Percentiles rank a stretch among this genome's conserved stretches.
These are phyloP conservation scores for Polytolypa hystricis DNA, from an alignment of 2,329 filamentous ascomycete species.

Conservation along the genomic window DNA sequence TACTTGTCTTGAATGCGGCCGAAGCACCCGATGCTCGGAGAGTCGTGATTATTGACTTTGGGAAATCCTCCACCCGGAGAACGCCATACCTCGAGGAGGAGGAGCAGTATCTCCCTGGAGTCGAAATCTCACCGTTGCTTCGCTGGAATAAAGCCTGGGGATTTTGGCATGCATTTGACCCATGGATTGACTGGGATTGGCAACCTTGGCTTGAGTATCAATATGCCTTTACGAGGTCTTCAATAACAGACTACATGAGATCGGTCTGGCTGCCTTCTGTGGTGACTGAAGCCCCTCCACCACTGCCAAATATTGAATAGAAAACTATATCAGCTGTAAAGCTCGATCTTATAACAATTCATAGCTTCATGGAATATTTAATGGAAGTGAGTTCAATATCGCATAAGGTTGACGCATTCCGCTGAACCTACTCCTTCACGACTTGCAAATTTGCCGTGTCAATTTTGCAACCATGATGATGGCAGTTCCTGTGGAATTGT, in stretches of 20 bases:
- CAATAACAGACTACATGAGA: slow-evolving; percentile 4
- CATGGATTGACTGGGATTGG: slow-evolving; percentile 11
- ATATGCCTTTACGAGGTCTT: not conserved
- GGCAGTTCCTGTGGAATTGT: no score
- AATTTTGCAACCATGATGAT: no score
- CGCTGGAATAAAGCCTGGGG: slow-evolving; percentile 4
- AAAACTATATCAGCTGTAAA: no score
- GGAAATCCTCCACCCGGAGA: not conserved
- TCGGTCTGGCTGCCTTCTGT: slow-evolving; percentile 2
- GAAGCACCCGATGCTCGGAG: not conserved
- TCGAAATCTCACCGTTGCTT: slow-evolving; percentile 6
- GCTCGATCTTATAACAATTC: no score
- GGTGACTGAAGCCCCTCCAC: not conserved
- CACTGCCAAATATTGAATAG: not conserved
- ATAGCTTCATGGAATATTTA: no score
- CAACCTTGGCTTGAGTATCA: slow-evolving; percentile 8
- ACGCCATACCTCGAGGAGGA: not conserved
- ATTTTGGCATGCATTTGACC: slow-evolving; percentile 1
- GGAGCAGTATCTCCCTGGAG: slow-evolving; percentile 4
- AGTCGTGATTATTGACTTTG: slow-evolving; percentile 7
- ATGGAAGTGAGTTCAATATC: no score
- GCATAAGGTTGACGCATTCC: no score
- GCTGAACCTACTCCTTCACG: no score
- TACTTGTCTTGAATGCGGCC: slow-evolving; percentile 3
- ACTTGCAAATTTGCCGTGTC: no score